Evolutionary conservation across 148 eudicot species (phyloP).

Genomic region (Spergularia marina): DNA sequence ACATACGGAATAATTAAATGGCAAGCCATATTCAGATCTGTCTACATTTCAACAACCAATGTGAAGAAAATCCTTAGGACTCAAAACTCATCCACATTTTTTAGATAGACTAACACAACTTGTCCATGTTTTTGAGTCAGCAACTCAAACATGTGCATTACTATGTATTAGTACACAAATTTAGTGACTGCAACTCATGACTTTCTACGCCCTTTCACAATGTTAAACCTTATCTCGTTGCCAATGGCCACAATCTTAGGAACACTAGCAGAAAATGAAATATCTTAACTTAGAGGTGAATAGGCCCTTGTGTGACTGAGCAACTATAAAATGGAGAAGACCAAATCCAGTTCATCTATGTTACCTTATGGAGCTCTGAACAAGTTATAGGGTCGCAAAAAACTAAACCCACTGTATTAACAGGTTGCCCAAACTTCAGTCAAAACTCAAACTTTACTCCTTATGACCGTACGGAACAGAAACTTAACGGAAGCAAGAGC

Average conservation of each 20-base stretch:
- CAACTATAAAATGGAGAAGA: background rate
- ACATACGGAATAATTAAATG: constrained; percentile 3
- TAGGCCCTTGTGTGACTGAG: background rate
- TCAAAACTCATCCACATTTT: background rate
- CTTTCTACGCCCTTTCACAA: too few relatives aligned
- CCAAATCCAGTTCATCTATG: background rate
- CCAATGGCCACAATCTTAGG: too few relatives aligned
- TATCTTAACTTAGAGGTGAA: too few relatives aligned
- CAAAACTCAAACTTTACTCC: too few relatives aligned
- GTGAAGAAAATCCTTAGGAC: background rate
- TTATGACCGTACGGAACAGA: background rate
- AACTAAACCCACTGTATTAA: too few relatives aligned
- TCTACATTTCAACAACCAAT: constrained; percentile 21
- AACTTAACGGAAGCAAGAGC: background rate
- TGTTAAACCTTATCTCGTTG: too few relatives aligned
- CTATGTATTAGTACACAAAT: background rate
- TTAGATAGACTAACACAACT: constrained; percentile 8
- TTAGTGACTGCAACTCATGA: too few relatives aligned
- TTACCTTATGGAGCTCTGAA: too few relatives aligned
- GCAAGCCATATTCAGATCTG: constrained; percentile 1
- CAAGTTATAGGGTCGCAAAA: too few relatives aligned
- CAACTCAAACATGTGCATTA: background rate
- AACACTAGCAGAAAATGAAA: too few relatives aligned
- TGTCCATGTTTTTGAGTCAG: constrained; percentile 7
- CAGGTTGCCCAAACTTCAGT: too few relatives aligned